A percentile compares a stretch with the other conserved stretches of the same genome.
These are phyloP conservation scores for Zoysia pacifica DNA, from an alignment of 176 grass and related monocot genomes.

Conservation along the genomic window DNA sequence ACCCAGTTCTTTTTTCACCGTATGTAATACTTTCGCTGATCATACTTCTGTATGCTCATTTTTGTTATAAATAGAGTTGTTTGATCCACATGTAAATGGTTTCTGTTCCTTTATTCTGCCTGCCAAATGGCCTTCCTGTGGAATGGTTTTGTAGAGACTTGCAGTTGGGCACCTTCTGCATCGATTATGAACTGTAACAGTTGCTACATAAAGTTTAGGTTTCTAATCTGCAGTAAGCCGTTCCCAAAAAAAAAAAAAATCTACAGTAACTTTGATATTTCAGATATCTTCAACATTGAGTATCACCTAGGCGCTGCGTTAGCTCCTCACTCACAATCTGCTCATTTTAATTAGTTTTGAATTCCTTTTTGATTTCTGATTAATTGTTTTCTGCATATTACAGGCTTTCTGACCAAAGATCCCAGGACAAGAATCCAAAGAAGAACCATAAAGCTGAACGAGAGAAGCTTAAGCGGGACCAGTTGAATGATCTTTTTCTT, in stretches of 20 bases:
- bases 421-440: conserved; percentile 59
- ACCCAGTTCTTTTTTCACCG: conserved; percentile 2
- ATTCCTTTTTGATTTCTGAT: conserved; percentile 22
- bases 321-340: background rate
- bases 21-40: background rate
- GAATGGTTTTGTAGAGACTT: background rate
- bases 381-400: conserved; percentile 4
- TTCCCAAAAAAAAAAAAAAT: too few relatives aligned
- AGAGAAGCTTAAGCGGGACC: conserved; percentile 80
- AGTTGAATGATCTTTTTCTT: conserved; percentile 78
- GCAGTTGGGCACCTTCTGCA: conserved; percentile 8
- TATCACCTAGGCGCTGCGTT: background rate
- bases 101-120: conserved; percentile 1
- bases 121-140: background rate
- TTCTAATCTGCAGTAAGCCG: background rate
- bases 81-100: conserved; percentile 15
- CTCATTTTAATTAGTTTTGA: background rate
- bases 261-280: conserved; percentile 8
- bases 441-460: conserved; percentile 80
- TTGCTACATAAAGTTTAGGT: background rate
- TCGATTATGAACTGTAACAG: conserved; percentile 4
- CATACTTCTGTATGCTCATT: conserved; percentile 6
- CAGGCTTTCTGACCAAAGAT: conserved; percentile 52
- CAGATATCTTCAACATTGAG: conserved; percentile 1
- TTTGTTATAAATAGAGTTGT: conserved; percentile 6